Conservation (phyloP, 805 yeast species). For the Candida patagonica region DNA sequence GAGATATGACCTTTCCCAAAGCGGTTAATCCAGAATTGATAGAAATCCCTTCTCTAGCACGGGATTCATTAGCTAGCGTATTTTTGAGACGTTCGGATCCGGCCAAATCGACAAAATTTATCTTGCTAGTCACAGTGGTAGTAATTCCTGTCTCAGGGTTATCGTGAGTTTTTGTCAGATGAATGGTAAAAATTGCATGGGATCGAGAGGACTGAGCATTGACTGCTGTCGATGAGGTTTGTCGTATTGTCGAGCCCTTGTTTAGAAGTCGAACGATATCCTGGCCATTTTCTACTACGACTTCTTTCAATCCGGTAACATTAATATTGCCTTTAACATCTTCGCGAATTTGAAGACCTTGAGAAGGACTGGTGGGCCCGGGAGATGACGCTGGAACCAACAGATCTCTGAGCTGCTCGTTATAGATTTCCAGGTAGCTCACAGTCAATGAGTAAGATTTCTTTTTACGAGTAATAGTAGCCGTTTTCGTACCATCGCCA, state of each 20-base stretch:
- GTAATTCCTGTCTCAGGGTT: slow-evolving; percentile 18
- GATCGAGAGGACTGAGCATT: slow-evolving; percentile 64
- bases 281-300: slow-evolving; percentile 31
- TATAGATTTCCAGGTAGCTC: slow-evolving; percentile 60
- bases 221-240: slow-evolving; percentile 57
- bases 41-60: slow-evolving; percentile 51
- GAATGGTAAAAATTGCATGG: slow-evolving; percentile 59
- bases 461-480: background rate
- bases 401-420: slow-evolving; percentile 58
- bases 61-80: slow-evolving; percentile 39
- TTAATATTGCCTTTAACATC: slow-evolving; percentile 45
- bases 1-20: slow-evolving; percentile 47
- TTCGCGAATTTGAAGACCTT: slow-evolving; percentile 39
- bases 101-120: slow-evolving; percentile 61
- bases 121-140: slow-evolving; percentile 38
- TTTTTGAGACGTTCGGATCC: slow-evolving; percentile 55
- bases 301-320: slow-evolving; percentile 48
- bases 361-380: background rate
- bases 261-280: slow-evolving; percentile 37
- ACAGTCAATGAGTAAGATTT: slow-evolving; percentile 21
- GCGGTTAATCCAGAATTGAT: slow-evolving; percentile 61
- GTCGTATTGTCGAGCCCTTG: slow-evolving; percentile 43
- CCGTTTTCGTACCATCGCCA: background rate
- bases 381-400: slow-evolving; percentile 24
- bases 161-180: slow-evolving; percentile 41